Evolutionary conservation across 495 filamentous ascomycete genomes (phyloP).

Genomic region (Chaetomium fimeti): DNA sequence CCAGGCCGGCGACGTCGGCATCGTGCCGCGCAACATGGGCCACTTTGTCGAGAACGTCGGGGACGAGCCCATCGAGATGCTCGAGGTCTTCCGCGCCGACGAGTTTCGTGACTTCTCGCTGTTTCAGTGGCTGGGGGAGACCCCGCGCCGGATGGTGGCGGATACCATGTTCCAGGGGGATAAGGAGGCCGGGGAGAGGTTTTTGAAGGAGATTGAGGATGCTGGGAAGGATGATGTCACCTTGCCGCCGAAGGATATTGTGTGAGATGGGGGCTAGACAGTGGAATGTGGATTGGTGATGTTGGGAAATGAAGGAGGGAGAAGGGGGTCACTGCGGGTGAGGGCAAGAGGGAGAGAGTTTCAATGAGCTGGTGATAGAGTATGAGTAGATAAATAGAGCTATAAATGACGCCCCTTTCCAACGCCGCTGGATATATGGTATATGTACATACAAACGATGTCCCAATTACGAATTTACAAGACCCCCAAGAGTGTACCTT

Average conservation of each 20-base stretch:
- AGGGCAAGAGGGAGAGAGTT: conserved; percentile 6
- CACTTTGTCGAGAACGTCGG: conserved; percentile 64
- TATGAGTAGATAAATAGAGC: background rate
- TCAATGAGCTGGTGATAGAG: background rate
- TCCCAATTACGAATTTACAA: conserved; percentile 1
- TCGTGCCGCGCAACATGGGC: conserved; percentile 60
- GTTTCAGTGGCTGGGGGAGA: conserved; percentile 69
- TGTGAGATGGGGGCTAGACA: too few species aligned
- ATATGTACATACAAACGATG: background rate
- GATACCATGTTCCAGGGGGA: conserved; percentile 61
- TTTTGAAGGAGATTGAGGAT: conserved; percentile 54
- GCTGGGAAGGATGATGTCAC: conserved; percentile 51
- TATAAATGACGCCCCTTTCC: background rate
- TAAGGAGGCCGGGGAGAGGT: conserved; percentile 53
- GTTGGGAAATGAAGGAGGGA: background rate
- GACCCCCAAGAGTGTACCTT: background rate
- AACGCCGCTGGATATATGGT: background rate
- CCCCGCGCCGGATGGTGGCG: conserved; percentile 58
- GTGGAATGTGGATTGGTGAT: background rate
- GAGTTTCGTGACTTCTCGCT: conserved; percentile 62
- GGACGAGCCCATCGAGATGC: conserved; percentile 58
- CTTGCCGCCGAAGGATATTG: conserved; percentile 13
- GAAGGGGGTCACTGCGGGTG: too few species aligned
- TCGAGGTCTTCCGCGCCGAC: conserved; percentile 59
- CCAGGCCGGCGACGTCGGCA: conserved; percentile 57